phyloP scores from a whole-genome alignment of 2,329 filamentous ascomycete species.

The Arthrobotrys pseudoclavata region DNA sequence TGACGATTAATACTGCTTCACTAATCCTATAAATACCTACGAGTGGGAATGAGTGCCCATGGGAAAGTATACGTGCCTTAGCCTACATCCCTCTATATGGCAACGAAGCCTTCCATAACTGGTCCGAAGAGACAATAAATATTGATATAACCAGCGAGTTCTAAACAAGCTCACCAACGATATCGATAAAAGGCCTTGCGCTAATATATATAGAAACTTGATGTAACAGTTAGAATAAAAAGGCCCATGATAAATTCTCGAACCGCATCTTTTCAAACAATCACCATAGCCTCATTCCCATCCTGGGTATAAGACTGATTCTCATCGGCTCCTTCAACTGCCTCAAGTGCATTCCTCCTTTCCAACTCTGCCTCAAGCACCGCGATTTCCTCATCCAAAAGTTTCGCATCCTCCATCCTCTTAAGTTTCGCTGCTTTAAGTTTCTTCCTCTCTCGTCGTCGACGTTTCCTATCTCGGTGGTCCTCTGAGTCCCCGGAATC shows the following conservation, averaged over 20 bases:
- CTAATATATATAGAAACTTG: neutral
- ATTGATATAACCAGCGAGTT: neutral
- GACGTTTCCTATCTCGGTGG: constrained; percentile 44
- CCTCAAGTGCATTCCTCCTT: neutral
- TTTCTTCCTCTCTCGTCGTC: constrained; percentile 59
- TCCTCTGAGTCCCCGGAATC: constrained; percentile 40
- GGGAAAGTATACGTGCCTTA: too few relatives aligned
- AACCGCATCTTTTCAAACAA: neutral
- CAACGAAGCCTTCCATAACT: too few relatives aligned
- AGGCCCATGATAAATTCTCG: neutral
- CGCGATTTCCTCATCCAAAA: neutral
- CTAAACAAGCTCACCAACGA: neutral
- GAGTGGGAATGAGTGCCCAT: too few relatives aligned
- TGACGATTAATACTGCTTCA: too few relatives aligned
- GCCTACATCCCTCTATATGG: too few relatives aligned
- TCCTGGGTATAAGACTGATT: neutral
- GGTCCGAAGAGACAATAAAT: neutral
- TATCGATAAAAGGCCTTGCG: neutral
- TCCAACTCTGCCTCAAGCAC: neutral
- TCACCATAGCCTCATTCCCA: neutral
- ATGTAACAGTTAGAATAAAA: neutral
- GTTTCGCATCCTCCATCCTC: constrained; percentile 30
- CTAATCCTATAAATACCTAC: too few relatives aligned
- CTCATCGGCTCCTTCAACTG: neutral
- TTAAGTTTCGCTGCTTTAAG: constrained; percentile 23